Base-by-base conservation (phyloP, 495 filamentous ascomycete species). In the Chaetomidium leptoderma region DNA sequence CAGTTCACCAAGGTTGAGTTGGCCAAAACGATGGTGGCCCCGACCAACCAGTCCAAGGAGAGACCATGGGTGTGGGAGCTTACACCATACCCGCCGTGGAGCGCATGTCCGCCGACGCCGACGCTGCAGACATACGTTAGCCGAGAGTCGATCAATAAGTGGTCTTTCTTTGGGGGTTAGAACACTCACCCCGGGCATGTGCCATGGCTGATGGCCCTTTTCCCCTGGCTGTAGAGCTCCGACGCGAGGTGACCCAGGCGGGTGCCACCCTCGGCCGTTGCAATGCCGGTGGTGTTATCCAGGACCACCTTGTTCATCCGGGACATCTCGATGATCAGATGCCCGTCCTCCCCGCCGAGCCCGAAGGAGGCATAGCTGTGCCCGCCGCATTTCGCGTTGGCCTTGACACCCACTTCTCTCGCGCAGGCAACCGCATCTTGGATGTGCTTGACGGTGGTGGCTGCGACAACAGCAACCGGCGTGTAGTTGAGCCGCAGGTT, bases 311-410 rank as follows among this genome's bases (percentile, higher is more conserved):
- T 69, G 61, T 72, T 72, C 71, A 76, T 76, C 9, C 75, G 69
- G 51, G 72, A 72, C 56, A 78, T 53, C 64, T 77, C 69, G 27
- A 78, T 69, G 4, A 70, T 66, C 23, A 78, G 65, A 58, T 77
- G 74, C 0, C 76, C 76, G 16, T 78, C 72, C 59, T 78, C 74
- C 13, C 76, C 76, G 17, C 76, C 76, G 0, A 78, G 67, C 6
- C 76, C 76, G 10, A 77, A 72, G 7, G 72, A 75, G 3, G 66
- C 75, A 53, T 78, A 77, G 40, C 76, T 77, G 64, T 78, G 76
- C 8, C 75, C 76, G 51, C 76, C 74, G 56, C 69, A 72, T 59
- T 78, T 78, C 21, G 75, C 59, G n/a, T 68, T 75, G 23, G 72
- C 72, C 62, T 77, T 75, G 49, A 76, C 62, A 8, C 70, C 72